A percentile compares a stretch with the other conserved stretches of the same genome.
Evolutionary conservation across 2,329 filamentous ascomycete genomes (phyloP).

Genomic region (Xylariaceae sp.): DNA sequence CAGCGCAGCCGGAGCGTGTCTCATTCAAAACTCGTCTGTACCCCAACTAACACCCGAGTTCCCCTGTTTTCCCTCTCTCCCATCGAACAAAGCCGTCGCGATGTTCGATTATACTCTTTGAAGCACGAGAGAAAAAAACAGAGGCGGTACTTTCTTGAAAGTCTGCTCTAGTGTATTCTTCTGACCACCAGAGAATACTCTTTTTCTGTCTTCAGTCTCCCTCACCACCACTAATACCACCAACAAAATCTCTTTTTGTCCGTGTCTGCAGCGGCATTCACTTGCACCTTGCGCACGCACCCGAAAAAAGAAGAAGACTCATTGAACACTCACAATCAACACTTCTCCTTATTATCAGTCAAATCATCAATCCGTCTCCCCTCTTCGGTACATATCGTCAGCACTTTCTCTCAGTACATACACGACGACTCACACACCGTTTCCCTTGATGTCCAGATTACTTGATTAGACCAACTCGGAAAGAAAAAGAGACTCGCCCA

Average conservation of each 20-base stretch:
- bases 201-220: constrained; percentile 14
- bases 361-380: constrained; percentile 17
- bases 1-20: constrained; percentile 17
- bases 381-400: constrained; percentile 8
- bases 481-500: constrained; percentile 4
- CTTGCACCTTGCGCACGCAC: constrained; percentile 44
- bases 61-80: constrained; percentile 36
- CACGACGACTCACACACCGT: constrained; percentile 1
- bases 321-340: constrained; percentile 9
- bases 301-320: constrained; percentile 9
- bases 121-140: constrained; percentile 41
- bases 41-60: constrained; percentile 28
- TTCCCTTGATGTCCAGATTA: constrained; percentile 9
- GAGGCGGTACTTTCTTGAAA: constrained; percentile 50
- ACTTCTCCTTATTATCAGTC: not conserved
- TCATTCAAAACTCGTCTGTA: constrained; percentile 34
- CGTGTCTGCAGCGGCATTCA: constrained; percentile 46
- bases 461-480: constrained; percentile 13
- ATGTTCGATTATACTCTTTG: constrained; percentile 54
- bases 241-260: constrained; percentile 15
- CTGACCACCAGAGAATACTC: constrained; percentile 16
- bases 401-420: not conserved
- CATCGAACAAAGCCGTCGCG: constrained; percentile 47
- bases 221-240: constrained; percentile 15
- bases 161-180: constrained; percentile 47